These are phyloP conservation scores for Pseudogymnoascus sp. DNA, from an alignment of 2,329 filamentous ascomycete species.

Conservation along the genomic window DNA sequence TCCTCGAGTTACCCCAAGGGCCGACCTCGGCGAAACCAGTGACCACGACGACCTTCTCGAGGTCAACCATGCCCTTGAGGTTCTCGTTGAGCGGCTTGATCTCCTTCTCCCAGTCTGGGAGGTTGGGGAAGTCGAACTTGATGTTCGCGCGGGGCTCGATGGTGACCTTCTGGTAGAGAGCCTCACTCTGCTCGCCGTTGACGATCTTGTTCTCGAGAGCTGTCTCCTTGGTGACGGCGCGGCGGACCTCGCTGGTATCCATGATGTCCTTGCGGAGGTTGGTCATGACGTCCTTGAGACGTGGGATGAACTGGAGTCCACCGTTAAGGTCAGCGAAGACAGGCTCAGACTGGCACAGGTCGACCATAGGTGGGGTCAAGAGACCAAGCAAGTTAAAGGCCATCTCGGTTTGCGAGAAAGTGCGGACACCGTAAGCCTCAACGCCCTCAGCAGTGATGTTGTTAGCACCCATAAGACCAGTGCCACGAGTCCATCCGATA, in stretches of 20 bases:
- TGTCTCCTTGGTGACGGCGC: conserved; percentile 90
- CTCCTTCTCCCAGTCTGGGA: conserved; percentile 88
- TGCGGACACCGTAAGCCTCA: conserved; percentile 92
- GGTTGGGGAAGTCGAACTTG: conserved; percentile 88
- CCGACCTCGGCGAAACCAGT: conserved; percentile 94
- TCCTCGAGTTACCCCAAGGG: conserved; percentile 97
- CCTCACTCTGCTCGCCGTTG: conserved; percentile 87
- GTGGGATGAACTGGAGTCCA: conserved; percentile 92
- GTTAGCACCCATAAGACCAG: conserved; percentile 95
- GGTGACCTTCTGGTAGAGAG: conserved; percentile 87
- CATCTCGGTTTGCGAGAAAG: conserved; percentile 99
- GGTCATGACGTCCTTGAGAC: conserved; percentile 90
- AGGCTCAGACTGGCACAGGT: conserved; percentile 90
- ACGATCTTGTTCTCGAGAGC: conserved; percentile 95
- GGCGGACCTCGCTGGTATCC: conserved; percentile 88
- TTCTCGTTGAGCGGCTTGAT: conserved; percentile 79
- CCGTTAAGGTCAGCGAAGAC: conserved; percentile 97
- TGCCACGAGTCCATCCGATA: conserved; percentile 98
- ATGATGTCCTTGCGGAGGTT: conserved; percentile 89
- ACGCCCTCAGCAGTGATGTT: conserved; percentile 96
- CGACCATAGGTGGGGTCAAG: conserved; percentile 88
- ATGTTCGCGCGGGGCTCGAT: conserved; percentile 94
- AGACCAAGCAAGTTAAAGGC: conserved; percentile 95
- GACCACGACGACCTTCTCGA: conserved; percentile 95
- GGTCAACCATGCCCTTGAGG: conserved; percentile 95